Evolutionary conservation across 495 filamentous ascomycete genomes (phyloP).

Genomic region (Trichocladium uniseriatum): DNA sequence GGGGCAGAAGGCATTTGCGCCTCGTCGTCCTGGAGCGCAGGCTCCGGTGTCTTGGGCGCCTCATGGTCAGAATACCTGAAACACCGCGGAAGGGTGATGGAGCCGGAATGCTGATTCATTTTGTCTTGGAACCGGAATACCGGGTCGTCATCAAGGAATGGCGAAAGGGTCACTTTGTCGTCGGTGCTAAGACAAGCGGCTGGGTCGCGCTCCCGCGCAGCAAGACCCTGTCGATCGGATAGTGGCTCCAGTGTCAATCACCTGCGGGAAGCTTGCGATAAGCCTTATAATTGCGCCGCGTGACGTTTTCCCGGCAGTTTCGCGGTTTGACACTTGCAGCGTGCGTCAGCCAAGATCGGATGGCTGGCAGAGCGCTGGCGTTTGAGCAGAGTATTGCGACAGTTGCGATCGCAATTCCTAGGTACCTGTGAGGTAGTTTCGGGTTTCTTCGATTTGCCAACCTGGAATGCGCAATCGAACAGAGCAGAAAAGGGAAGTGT

Average conservation of each 20-base stretch:
- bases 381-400: not conserved
- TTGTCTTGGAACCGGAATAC: constrained; percentile 22
- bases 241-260: not conserved
- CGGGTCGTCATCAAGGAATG: constrained; percentile 21
- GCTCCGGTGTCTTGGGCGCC: constrained; percentile 39
- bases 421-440: too few species aligned
- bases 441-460: not conserved
- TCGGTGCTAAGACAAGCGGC: not conserved
- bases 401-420: not conserved
- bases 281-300: constrained; percentile 4
- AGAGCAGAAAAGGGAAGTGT: not conserved
- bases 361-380: constrained; percentile 12
- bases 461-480: not conserved
- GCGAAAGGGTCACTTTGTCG: not conserved
- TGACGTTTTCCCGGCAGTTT: not conserved
- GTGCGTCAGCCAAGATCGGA: constrained; percentile 11
- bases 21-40: constrained; percentile 24
- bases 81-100: constrained; percentile 32
- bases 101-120: constrained; percentile 37
- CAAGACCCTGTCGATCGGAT: constrained; percentile 2
- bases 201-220: not conserved
- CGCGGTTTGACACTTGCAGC: not conserved
- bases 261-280: not conserved
- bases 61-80: constrained; percentile 30
- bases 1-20: constrained; percentile 33